phyloP scores from a whole-genome alignment of 129 eudicot genomes.

The Deinandra increscens region DNA sequence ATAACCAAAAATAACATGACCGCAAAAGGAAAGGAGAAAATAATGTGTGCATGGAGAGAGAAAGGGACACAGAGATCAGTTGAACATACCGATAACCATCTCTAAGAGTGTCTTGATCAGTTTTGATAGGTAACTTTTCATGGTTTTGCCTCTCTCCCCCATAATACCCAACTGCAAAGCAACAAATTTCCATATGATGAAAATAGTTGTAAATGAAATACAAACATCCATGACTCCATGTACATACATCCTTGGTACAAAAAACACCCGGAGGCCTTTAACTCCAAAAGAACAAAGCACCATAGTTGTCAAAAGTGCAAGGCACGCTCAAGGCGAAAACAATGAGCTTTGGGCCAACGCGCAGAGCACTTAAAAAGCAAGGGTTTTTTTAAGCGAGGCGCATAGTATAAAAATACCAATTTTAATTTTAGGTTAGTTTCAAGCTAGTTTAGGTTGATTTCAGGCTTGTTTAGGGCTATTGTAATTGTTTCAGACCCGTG shows the following conservation, averaged over 20 bases:
- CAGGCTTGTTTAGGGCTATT: no score
- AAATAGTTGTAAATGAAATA: not conserved
- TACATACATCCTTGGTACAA: not conserved
- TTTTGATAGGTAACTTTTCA: constrained; percentile 64
- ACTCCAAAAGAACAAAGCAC: no score
- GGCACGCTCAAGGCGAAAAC: no score
- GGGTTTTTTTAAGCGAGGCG: no score
- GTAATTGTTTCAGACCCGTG: no score
- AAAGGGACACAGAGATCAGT: constrained; percentile 1
- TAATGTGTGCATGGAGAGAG: not conserved
- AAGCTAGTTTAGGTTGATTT: no score
- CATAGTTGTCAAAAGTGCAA: no score
- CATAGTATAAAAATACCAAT: no score
- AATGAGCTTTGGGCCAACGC: no score
- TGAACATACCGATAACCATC: constrained; percentile 80
- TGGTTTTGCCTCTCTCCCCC: constrained; percentile 48
- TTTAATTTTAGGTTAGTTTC: no score
- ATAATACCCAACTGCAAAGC: constrained; percentile 64
- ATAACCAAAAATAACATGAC: not conserved
- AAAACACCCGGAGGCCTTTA: no score
- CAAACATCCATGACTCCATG: not conserved
- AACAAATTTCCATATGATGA: constrained; percentile 3
- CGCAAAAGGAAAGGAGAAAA: not conserved
- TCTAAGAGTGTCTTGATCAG: constrained; percentile 93
- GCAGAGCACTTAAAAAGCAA: no score